A percentile compares a stretch with the other conserved stretches of the same genome.
Conservation (phyloP, 371 early-diverging fungal species). For the Mucor sp. region DNA sequence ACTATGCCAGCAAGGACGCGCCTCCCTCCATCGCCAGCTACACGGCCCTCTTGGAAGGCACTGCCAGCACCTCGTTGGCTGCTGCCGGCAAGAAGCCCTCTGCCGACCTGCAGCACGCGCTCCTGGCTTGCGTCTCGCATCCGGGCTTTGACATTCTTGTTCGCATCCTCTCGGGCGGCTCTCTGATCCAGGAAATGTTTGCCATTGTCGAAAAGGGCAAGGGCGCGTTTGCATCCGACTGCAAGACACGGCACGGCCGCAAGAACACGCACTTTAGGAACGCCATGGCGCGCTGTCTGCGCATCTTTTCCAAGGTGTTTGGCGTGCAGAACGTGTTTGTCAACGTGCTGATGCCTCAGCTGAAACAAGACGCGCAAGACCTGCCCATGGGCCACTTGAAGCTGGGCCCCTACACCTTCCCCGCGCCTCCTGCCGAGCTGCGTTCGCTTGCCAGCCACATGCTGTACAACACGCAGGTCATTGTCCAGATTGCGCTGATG, state of each 20-base stretch:
- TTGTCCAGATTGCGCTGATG: conserved; percentile 71
- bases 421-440: conserved; percentile 38
- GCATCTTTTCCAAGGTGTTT: conserved; percentile 66
- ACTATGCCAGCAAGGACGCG: neutral
- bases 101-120: neutral
- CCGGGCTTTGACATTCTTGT: conserved; percentile 84
- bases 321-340: conserved; percentile 68
- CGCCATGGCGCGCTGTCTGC: conserved; percentile 56
- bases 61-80: neutral
- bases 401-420: conserved; percentile 22
- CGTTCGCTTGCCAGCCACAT: conserved; percentile 78
- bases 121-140: conserved; percentile 49
- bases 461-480: conserved; percentile 62
- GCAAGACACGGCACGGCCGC: neutral
- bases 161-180: conserved; percentile 73
- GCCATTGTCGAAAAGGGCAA: conserved; percentile 56
- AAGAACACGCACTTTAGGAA: conserved; percentile 16
- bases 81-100: neutral
- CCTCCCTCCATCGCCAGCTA: neutral
- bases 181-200: conserved; percentile 65
- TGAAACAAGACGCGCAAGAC: conserved; percentile 21
- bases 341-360: conserved; percentile 64
- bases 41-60: neutral
- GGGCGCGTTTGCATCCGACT: neutral
- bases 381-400: conserved; percentile 23